Evolutionary conservation across 441 rosid genomes (phyloP).

Genomic region (Jatropha multifida): DNA sequence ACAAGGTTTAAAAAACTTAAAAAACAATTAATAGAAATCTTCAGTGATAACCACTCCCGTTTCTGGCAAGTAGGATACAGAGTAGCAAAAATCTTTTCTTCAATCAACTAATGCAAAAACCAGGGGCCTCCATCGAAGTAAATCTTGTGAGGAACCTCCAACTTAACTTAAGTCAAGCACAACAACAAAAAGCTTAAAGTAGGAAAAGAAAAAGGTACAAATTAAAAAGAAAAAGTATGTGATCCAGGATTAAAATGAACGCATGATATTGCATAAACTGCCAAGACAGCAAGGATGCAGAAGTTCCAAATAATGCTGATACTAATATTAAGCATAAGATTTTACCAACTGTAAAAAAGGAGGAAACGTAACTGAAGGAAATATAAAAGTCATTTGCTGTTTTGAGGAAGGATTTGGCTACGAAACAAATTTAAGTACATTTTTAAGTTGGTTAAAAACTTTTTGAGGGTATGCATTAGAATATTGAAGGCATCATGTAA

Average conservation of each 20-base stretch:
- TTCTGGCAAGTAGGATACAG: conserved; percentile 55
- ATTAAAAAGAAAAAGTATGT: neutral
- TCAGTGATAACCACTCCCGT: conserved; percentile 14
- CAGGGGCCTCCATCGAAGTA: conserved; percentile 54
- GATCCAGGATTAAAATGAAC: conserved; percentile 5
- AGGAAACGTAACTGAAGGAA: neutral
- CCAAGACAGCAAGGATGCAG: neutral
- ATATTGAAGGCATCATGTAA: neutral
- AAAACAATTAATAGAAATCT: conserved; percentile 10
- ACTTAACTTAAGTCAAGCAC: conserved; percentile 51
- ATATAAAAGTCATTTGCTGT: neutral
- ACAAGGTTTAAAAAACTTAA: neutral
- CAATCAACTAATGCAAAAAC: conserved; percentile 45
- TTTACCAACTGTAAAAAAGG: neutral
- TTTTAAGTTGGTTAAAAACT: neutral
- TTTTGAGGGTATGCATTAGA: neutral
- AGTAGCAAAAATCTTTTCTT: conserved; percentile 40
- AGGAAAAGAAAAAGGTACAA: conserved; percentile 2
- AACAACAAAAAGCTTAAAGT: conserved; percentile 23
- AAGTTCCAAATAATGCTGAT: conserved; percentile 1
- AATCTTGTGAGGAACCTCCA: conserved; percentile 51
- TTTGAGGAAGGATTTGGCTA: neutral
- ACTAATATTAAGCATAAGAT: neutral
- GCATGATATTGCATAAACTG: conserved; percentile 5
- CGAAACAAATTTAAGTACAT: neutral